Base-by-base conservation (phyloP, 2,329 filamentous ascomycete genomes). In the Talaromyces sp. region DNA sequence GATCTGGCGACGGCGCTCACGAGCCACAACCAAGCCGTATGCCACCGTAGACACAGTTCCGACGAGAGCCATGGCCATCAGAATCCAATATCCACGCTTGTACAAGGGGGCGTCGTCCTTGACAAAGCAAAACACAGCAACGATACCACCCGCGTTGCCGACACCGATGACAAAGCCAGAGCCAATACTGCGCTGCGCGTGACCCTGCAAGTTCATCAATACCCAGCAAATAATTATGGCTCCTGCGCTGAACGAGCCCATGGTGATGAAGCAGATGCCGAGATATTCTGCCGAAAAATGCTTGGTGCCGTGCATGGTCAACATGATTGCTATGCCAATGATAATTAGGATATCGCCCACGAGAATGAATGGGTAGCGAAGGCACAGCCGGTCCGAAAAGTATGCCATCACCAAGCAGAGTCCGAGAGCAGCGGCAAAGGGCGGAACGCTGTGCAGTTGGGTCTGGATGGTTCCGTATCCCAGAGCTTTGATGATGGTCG, bases 131-230 rank as follows among this genome's bases (percentile, higher is more conserved):
- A 71, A 73, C 0, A 69, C 66, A 4, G 72, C 69, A 3, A 73
- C 62, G 21, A 75, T 70, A 2, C 70, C 72, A 8, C 70, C 72
- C 6, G 61, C 56, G 56, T 73, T 73, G 0, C 72, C 72, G 52
- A 74, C 68, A 14, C 70, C 64, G 41, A 74, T 71, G 55, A 71
- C 64, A 63, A 67, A 73, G 1, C 64, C 72, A 6, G 67, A 66
- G 4, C 70, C 71, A 19, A 75, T 66, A 43, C 66, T 69, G 6
- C 72, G 67, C 60, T 71, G 56, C 14, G 55, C 60, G 58, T 74
- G 71, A 5, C 71, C 72, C 4, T 70, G 69, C 43, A 78, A 68
- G 59, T 78, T 79, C 65, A 78, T 79, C 7, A 76, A 64, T 1
- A 75, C 69, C 77, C 77, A 79, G 61, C 72, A 74, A 14, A 73